These are phyloP conservation scores for Narthecium ossifragum DNA, from an alignment of 106 monocot genomes.

Conservation along the genomic window DNA sequence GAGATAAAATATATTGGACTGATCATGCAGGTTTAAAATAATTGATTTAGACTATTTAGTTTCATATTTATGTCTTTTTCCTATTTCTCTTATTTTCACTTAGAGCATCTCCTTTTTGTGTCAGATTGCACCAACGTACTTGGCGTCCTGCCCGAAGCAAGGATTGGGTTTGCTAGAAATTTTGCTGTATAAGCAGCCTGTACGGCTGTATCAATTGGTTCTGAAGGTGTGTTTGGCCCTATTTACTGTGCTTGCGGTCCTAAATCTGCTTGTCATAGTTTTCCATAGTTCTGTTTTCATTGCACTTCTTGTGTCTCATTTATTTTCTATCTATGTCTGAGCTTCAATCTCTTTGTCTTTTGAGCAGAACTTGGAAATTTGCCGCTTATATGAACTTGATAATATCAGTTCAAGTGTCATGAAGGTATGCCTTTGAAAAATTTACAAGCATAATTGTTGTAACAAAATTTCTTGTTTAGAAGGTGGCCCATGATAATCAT, in stretches of 20 bases:
- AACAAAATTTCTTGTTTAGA: no score
- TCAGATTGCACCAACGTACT: slow-evolving; percentile 94
- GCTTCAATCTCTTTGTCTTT: slow-evolving; percentile 1
- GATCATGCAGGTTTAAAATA: no score
- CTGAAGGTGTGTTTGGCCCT: slow-evolving; percentile 56
- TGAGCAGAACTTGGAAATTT: slow-evolving; percentile 80
- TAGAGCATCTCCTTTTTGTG: no score
- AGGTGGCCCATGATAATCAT: no score
- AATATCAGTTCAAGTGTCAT: slow-evolving; percentile 63
- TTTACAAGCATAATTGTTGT: no score
- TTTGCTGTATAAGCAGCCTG: slow-evolving; percentile 65
- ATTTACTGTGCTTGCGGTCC: neutral
- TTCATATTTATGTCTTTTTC: no score
- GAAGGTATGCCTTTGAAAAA: no score
- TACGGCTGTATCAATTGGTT: slow-evolving; percentile 47
- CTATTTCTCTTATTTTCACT: no score
- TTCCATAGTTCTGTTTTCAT: neutral
- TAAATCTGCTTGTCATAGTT: slow-evolving; percentile 7
- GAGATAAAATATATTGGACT: no score
- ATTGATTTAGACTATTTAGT: no score
- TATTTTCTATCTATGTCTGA: neutral
- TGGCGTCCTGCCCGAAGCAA: slow-evolving; percentile 85
- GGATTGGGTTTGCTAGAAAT: slow-evolving; percentile 80
- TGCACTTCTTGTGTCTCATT: neutral
- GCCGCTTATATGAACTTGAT: slow-evolving; percentile 83